Evolutionary conservation across 2,329 filamentous ascomycete species (phyloP), one percentile per base, ranked within the genome.

Genomic region (Alternaria ethzedia): DNA sequence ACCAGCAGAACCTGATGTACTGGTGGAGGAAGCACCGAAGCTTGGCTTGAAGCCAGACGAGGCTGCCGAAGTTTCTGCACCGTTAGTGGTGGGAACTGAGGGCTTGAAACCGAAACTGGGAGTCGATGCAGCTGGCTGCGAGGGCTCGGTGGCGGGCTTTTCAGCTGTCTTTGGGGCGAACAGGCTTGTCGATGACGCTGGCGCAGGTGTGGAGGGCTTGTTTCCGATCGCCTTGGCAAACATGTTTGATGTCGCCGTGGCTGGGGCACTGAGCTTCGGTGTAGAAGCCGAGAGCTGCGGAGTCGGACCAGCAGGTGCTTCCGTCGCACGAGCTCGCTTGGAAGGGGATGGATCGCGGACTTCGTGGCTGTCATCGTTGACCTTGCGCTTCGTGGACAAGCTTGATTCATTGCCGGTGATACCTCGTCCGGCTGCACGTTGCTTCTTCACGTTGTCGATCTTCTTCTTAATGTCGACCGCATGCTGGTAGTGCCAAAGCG

Each of bases 361-460:
- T 15, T 70, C 70, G 11, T 41, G 56, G 23, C 46, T 63, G 6
- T 66, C 67, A 8, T 73, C 70, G 15, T 57, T 68, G 10, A 64
- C 67, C 58, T 76, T 78, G 43, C 75, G 76, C 62, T 78, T 78
- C 3, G 71, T 76, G n/a, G 75, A 79, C 23, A 79, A 50, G 8
- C 64, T 64, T 4, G 76, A 76, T 55, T 78, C 77, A 26, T 69
- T 63, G 9, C 77, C 76, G 41, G 76, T 78, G 46, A 79, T 59
- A 2, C 77, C 77, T 49, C 73, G 76, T 6, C 65, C 66, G 2
- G 63, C 52, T 13, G 77, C 76, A 5, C 66, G 71, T 46, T 76
- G 67, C 65, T 78, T 78, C 57, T 71, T 78, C 20, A 70, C 64
- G 12, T 60, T 63, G 6, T 69, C 69, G 11, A 79, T 75, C 68